Base-by-base conservation (phyloP, 2,329 filamentous ascomycete species). In the Fusarium clavum region DNA sequence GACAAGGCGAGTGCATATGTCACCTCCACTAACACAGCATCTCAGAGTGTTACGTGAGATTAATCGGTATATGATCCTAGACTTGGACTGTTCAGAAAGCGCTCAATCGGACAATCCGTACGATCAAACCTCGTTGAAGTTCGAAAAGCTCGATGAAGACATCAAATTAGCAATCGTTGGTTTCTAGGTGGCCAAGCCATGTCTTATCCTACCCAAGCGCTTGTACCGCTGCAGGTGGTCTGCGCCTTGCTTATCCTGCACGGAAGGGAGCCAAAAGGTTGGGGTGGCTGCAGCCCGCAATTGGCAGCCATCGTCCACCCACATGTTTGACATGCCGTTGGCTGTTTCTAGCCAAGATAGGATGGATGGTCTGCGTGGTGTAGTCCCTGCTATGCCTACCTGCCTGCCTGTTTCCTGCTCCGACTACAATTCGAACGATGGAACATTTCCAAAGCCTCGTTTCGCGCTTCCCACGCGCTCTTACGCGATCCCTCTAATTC, bases 291-390 rank as follows among this genome's bases (percentile, higher is more conserved):
- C 52, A 64, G 67, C 57, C 66, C 62, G 61, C 61, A 58, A 75
- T 75, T 75, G 71, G 73, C 46, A 58, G 60, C 34, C 46, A 56
- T 56, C 52, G 20, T 53, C 46, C 69, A 67, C 67, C 65, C 71
- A 61, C 73, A 72, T 72, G 69, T 67, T 72, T 61, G 64, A 65
- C 60, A 65, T 66, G 62, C 45, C 41, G 69, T 72, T 74, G 67
- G 64, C 57, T 69, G 59, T 52, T 49, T 48, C 57, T 57, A 53
- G 60, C 53, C 30, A 48, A 52, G 45, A 58, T 44, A 22, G 56
- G 57, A 47, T 58, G 57, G 57, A 61, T 61, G 69, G 69, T 65
- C 64, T 69, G 66, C 56, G 66, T 70, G 71, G 51, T 69, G 59
- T 66, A 70, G 62, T 57, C 63, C 60, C 61, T 34, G 38, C 59